Percentiles rank a stretch among this genome's conserved stretches.
Evolutionary conservation across 805 yeast genomes (phyloP).

Genomic region (Candida methanosorbosa): DNA sequence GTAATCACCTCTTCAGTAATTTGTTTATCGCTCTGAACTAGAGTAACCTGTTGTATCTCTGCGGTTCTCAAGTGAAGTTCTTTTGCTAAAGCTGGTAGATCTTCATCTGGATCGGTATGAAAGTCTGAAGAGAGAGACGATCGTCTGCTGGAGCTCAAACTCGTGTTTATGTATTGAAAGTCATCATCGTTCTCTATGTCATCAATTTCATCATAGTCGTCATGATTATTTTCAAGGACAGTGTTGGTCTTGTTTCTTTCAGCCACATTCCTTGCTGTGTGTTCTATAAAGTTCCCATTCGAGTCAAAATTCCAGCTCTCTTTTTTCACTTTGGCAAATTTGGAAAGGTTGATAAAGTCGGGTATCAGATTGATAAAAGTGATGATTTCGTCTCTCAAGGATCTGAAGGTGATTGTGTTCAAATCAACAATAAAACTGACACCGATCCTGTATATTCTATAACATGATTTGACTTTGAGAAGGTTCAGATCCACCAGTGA

Average conservation of each 20-base stretch:
- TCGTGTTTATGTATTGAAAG: not conserved
- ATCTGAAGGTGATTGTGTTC: slow-evolving; percentile 32
- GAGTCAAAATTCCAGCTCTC: slow-evolving; percentile 15
- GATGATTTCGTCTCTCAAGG: slow-evolving; percentile 33
- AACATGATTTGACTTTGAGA: slow-evolving; percentile 27
- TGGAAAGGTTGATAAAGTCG: slow-evolving; percentile 24
- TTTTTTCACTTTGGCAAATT: slow-evolving; percentile 20
- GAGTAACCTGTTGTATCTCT: too few species aligned
- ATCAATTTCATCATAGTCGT: too few species aligned
- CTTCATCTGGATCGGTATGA: too few species aligned
- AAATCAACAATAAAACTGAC: slow-evolving; percentile 25
- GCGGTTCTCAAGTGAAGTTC: too few species aligned
- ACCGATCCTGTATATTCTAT: slow-evolving; percentile 31
- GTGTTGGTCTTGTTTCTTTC: too few species aligned
- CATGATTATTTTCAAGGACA: too few species aligned
- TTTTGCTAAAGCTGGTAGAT: too few species aligned
- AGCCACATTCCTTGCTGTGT: too few species aligned
- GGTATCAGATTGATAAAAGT: slow-evolving; percentile 37
- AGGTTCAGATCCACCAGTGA: slow-evolving; percentile 33
- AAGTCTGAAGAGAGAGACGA: too few species aligned
- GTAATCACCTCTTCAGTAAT: too few species aligned
- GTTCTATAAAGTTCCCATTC: slow-evolving; percentile 1
- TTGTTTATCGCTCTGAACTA: too few species aligned
- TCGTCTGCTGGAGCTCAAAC: too few species aligned
- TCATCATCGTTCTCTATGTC: not conserved